Conservation (phyloP, 208 protist genomes). For the Trypanosoma avium region DNA sequence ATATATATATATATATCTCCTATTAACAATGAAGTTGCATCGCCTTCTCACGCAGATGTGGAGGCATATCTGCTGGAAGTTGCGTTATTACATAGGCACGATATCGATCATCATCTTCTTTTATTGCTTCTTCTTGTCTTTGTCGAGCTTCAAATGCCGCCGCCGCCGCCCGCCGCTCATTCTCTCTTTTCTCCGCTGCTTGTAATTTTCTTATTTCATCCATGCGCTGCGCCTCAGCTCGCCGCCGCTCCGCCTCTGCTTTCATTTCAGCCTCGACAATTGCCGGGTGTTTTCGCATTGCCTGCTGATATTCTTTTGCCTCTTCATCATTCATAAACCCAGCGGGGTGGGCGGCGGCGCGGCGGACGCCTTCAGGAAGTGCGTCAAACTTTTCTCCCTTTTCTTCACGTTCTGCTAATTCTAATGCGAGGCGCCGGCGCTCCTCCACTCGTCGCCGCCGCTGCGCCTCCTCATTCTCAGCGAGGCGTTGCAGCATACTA, state of each 20-base stretch:
- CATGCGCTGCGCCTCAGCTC: conserved; percentile 40
- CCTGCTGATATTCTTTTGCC: conserved; percentile 52
- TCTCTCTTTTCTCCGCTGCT: conserved; percentile 64
- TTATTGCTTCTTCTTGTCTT: conserved; percentile 32
- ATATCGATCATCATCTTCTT: conserved; percentile 59
- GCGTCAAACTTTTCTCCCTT: not conserved
- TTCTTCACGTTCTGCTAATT: not conserved
- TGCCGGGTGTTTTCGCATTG: conserved; percentile 63
- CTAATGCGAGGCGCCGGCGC: conserved; percentile 1
- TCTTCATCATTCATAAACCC: conserved; percentile 71
- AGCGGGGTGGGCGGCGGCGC: conserved; percentile 40
- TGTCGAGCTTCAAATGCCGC: conserved; percentile 37
- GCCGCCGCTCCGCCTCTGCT: conserved; percentile 33
- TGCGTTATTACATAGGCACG: conserved; percentile 59
- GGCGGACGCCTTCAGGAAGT: conserved; percentile 8
- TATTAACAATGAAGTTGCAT: conserved; percentile 30
- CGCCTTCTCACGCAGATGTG: conserved; percentile 50
- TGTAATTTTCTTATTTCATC: conserved; percentile 60
- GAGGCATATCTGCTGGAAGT: conserved; percentile 61
- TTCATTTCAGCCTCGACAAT: conserved; percentile 41
- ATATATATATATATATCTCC: not conserved
- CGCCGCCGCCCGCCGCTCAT: conserved; percentile 39
- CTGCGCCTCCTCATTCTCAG: conserved; percentile 5
- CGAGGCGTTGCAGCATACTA: conserved; percentile 52
- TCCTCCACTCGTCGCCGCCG: conserved; percentile 22